Conservation (phyloP, 352 stramenopile genomes). For the Phytopythium litorale region DNA sequence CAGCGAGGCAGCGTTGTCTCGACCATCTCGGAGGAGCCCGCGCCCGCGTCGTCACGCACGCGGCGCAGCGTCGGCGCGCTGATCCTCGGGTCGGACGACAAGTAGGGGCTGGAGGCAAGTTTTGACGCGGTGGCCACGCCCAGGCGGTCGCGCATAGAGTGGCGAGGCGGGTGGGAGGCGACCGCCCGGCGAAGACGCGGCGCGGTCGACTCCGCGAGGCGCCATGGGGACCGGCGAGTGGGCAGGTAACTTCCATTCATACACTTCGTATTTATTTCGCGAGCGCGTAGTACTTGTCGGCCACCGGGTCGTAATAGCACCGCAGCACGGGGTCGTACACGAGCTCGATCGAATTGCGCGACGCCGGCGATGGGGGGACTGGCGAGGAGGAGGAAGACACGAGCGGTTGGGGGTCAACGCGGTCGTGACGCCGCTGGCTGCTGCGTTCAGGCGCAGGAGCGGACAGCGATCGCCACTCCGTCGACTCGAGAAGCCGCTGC, state of each 20-base stretch:
- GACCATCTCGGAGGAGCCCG: slow-evolving; percentile 26
- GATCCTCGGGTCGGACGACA: slow-evolving; percentile 45
- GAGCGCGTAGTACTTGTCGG: slow-evolving; percentile 86
- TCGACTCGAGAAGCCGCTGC: slow-evolving; percentile 62
- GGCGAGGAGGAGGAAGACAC: background rate
- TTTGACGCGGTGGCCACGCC: background rate
- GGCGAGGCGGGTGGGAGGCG: background rate
- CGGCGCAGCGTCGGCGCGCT: slow-evolving; percentile 39
- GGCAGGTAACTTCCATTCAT: slow-evolving; percentile 5
- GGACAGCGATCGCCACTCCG: slow-evolving; percentile 37
- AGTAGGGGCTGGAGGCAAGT: background rate
- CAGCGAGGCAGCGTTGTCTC: slow-evolving; percentile 14
- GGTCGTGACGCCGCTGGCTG: background rate
- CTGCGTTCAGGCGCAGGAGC: too few species aligned
- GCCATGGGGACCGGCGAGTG: background rate
- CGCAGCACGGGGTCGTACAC: slow-evolving; percentile 81
- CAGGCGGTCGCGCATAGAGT: background rate
- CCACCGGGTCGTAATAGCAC: slow-evolving; percentile 80
- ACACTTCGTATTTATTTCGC: slow-evolving; percentile 36
- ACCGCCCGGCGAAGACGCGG: background rate
- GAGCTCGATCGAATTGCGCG: slow-evolving; percentile 53
- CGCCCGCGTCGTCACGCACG: slow-evolving; percentile 22
- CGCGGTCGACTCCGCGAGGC: background rate
- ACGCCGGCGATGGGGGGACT: slow-evolving; percentile 10
- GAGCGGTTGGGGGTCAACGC: background rate